Percentiles rank a stretch among this genome's conserved stretches.
These are phyloP conservation scores for Tuctoria greenei DNA, from an alignment of 176 grass and related monocot genomes.

Conservation along the genomic window DNA sequence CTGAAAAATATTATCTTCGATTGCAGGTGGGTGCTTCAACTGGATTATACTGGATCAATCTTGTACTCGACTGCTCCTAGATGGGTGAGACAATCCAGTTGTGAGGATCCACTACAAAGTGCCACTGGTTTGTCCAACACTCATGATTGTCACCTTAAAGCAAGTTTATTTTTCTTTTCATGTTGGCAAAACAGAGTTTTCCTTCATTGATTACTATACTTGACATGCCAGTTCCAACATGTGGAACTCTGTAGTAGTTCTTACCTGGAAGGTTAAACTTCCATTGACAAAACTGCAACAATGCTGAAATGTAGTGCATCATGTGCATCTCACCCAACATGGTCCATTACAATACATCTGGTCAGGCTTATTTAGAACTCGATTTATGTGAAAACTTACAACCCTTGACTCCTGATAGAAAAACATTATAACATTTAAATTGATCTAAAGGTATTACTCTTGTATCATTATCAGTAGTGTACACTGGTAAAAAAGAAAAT, in stretches of 20 bases:
- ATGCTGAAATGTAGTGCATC: background rate
- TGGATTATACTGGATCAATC: constrained; percentile 71
- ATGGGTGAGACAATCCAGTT: constrained; percentile 59
- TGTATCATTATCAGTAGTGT: background rate
- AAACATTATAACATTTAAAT: background rate
- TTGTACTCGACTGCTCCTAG: constrained; percentile 91
- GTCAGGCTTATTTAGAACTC: background rate
- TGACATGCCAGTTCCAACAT: background rate
- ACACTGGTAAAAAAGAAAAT: background rate
- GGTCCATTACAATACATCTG: background rate
- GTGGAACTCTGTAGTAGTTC: background rate
- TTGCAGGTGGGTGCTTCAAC: constrained; percentile 95
- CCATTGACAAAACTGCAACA: background rate
- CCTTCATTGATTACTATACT: background rate
- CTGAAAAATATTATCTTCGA: constrained; percentile 17
- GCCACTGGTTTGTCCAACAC: constrained; percentile 36
- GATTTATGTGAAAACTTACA: background rate
- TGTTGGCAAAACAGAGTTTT: background rate
- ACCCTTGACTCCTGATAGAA: background rate
- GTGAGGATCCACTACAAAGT: constrained; percentile 15
- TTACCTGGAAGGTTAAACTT: background rate
- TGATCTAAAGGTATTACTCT: background rate
- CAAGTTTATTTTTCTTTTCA: background rate
- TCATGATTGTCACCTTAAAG: constrained; percentile 13
- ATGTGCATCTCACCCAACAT: background rate